Evolutionary conservation across 2,329 filamentous ascomycete species (phyloP), one percentile per base, ranked within the genome.

Genomic region (Achaetomium macrosporum): DNA sequence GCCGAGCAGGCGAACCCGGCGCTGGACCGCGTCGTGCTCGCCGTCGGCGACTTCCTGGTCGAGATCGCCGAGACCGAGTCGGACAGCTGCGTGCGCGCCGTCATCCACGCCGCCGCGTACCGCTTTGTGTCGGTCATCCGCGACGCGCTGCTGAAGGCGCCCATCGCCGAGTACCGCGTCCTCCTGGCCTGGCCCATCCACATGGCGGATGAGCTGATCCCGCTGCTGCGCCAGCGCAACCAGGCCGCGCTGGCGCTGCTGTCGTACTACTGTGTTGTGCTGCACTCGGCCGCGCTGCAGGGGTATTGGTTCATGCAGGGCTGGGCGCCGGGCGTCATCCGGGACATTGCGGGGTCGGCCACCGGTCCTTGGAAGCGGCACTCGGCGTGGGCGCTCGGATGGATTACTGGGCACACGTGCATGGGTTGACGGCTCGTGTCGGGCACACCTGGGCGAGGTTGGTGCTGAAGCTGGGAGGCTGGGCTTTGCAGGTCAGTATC

Each of bases 291-390:
- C 1, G 56, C 60, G 42, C 19, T 41, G 17, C 47, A 49, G 13
- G 53, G 53, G 11, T 59, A 51, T 29, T 63, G 61, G 61, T 63
- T 59, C 44, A 57, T 60, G 37, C 47, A 45, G 19, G 61, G 60
- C 0, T 63, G 61, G 61, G 42, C 56, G 0, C 8, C 36, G 9
- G 50, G 55, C 15, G 51, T 62, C 3, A 48, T 62, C 10, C 45
- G 42, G 25, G 60, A 63, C 35, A 57, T 63, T n/a, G 35, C 44
- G 2, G 37, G 16, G 19, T 40, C 40, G 15, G 54, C 56, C 43
- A 30, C 17, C 2, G 13, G 48, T 12, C 58, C 55, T 9, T 63
- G 59, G 59, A 49, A 58, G 20, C 25, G 51, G 19, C 57, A 61
- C 33, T 53, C 56, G 29, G 47, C 52, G 0, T 62, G 61, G 61